Evolutionary conservation across 2,329 filamentous ascomycete species (phyloP), one percentile per base, ranked within the genome.

Genomic region (Fusarium incarnatum): DNA sequence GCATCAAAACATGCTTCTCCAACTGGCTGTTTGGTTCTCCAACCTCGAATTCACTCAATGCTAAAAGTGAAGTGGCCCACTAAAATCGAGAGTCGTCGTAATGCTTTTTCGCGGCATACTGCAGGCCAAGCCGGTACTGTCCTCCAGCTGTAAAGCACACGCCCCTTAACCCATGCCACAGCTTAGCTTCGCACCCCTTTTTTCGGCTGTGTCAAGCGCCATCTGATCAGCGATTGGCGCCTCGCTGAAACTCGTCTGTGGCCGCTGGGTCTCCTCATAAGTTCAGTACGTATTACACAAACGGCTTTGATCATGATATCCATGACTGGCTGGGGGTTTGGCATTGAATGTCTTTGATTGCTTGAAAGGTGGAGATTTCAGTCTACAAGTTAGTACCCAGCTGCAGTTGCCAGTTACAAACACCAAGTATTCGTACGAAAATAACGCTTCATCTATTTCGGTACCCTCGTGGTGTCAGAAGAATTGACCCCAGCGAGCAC

Each of bases 141-240:
- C 28, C 28, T 13, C 28, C 28, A 28, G 28, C 28, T 30, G 28
- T 30, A 8, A 30, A 30, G 12, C 12, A 30, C 20, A 60, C 69
- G 28, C 55, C 55, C 49, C 40, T 22, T 41, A 22, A 22, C 41
- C 40, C 22, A 27, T 50, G 49, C 41, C 27, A 12, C 34, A 46
- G 16, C 45, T 47, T 34, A 15, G 11, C 34, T 13, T 22, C 34
- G 23, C 49, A 53, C 49, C 68, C 65, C 63, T 59, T 60, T 49
- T 45, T 59, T 67, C 64, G 53, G 55, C 50, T 68, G 52, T 61
- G 56, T 32, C 46, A 64, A 47, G 34, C 52, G 40, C 46, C 48
- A 44, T 44, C 41, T 63, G 58, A 72, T 70, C 66, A 63, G 56
- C 60, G 64, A 71, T 71, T 71, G 58, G 60, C 67, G 69, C 27